Conservation (phyloP, 495 filamentous ascomycete species). For the Hyaloscypha variabilis region DNA sequence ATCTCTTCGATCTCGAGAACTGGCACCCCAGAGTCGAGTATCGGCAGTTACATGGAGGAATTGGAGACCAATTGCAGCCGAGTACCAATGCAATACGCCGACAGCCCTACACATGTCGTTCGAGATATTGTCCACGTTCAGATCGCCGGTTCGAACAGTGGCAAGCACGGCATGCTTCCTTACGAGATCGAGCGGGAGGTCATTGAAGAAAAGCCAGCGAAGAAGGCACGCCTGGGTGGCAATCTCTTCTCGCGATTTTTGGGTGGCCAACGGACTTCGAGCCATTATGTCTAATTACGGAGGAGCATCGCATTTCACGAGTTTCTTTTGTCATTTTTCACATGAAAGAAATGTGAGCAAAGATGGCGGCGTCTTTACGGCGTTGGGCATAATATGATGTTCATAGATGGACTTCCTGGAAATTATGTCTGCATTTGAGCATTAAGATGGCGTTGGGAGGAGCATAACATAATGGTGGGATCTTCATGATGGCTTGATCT, state of each 20-base stretch:
- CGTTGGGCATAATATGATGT: not conserved
- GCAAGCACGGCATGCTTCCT: constrained; percentile 30
- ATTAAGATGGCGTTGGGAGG: not conserved
- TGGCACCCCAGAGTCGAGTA: constrained; percentile 31
- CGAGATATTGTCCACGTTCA: constrained; percentile 23
- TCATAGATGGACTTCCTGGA: not conserved
- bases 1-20: constrained; percentile 11
- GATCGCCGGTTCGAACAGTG: constrained; percentile 6
- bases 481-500: not conserved
- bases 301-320: constrained; percentile 1
- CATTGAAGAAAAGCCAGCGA: constrained; percentile 26
- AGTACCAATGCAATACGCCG: not conserved
- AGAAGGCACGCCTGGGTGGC: constrained; percentile 23
- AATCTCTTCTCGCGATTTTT: constrained; percentile 30
- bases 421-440: not conserved
- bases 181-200: constrained; percentile 32
- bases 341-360: not conserved
- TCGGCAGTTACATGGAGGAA: constrained; percentile 28
- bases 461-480: not conserved
- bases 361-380: not conserved
- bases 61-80: constrained; percentile 5
- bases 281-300: not conserved
- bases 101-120: constrained; percentile 10
- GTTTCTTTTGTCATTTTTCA: constrained; percentile 2
- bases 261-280: not conserved